Evolutionary conservation across 2,329 filamentous ascomycete genomes (phyloP), one percentile per base, ranked within the genome.

Genomic region (Fusarium guadeloupense): DNA sequence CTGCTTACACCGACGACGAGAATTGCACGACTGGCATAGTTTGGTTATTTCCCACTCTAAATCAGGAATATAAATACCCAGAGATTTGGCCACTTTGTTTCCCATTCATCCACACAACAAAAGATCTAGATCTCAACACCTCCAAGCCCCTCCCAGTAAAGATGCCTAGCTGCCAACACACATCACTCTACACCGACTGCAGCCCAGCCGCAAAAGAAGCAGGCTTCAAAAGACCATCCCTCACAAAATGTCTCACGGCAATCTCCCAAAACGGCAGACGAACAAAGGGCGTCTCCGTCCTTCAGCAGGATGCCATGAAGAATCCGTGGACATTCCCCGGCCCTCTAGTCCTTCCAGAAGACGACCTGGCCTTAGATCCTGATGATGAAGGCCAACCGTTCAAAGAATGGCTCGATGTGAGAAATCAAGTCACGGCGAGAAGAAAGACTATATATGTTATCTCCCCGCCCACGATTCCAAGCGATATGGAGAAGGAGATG

Each of bases 291-390:
- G 16, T 45, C 21, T 5, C 64, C 9, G 37, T 62, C 2, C 52
- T 65, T 4, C 47, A 60, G 3, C 54, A 68, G 6, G 54, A 38
- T 1, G 17, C 44, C 1, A 37, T 63, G 38, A 55, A 55, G 9
- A 62, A 75, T 17, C 47, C 53, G 0, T 64, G 54, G 26, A 72
- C 76, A 0, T 90, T 88, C 58, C 87, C 86, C 0, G 83, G 76
- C 0, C 85, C 87, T 0, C 69, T 90, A 6, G 75, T 88, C 0
- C 73, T 90, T 0, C 87, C 87, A 0, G 78, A 76, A 3, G 87
- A 89, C 66, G 83, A 85, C 17, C 76, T 90, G 1, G 79, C 81
- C 1, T 72, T 78, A 28, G 81, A 89, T 33, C 81, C 83, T 1
- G 74, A 80, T 6, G 78, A 77, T 33, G 75, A 79, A 1, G 73